Percentiles rank a stretch among this genome's conserved stretches.
phyloP scores from a whole-genome alignment of 345 rosid genomes.

The Abelmoschus esculentus region DNA sequence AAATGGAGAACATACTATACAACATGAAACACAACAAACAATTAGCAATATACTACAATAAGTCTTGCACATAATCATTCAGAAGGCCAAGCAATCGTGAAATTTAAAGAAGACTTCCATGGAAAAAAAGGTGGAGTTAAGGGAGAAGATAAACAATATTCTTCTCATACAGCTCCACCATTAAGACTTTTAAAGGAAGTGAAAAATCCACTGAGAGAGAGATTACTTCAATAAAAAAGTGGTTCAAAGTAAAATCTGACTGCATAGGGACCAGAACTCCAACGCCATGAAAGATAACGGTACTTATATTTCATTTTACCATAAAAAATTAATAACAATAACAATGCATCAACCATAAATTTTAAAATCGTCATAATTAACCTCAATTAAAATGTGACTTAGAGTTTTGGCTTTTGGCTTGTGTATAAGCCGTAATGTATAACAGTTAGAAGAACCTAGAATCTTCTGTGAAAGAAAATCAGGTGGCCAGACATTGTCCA shows the following conservation, averaged over 20 bases:
- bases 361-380: background rate
- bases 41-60: background rate
- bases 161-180: background rate
- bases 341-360: background rate
- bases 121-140: background rate
- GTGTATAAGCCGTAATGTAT: background rate
- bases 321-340: background rate
- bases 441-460: background rate
- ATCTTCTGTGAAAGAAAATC: background rate
- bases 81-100: background rate
- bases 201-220: background rate
- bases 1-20: background rate
- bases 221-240: background rate
- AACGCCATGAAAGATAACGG: background rate
- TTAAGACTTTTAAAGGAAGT: background rate
- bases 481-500: background rate
- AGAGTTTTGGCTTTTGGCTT: background rate
- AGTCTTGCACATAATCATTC: background rate
- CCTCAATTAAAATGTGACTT: background rate
- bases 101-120: background rate
- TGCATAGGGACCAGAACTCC: background rate
- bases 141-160: background rate
- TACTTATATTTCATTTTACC: background rate
- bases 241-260: background rate
- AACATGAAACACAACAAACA: background rate